These are phyloP conservation scores for Allium cepa DNA, from an alignment of 106 monocot species.

Conservation along the genomic window DNA sequence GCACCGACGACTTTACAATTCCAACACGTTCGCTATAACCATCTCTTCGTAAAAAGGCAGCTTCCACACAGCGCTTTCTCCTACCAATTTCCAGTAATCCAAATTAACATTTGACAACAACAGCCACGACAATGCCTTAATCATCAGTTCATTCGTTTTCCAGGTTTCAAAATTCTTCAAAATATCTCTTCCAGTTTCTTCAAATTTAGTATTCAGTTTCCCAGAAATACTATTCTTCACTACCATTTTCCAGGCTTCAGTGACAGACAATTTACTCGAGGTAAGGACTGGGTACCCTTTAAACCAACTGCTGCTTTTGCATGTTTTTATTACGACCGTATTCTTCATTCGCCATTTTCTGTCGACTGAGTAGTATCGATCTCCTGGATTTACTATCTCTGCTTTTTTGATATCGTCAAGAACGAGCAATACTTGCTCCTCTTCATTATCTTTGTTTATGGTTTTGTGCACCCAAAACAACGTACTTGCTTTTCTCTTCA, in stretches of 20 bases:
- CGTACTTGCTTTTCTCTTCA: neutral
- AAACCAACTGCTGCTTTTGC: neutral
- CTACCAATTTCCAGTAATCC: neutral
- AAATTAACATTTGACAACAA: neutral
- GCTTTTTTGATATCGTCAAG: constrained; percentile 1
- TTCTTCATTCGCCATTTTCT: neutral
- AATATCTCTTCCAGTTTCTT: neutral
- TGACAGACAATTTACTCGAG: neutral
- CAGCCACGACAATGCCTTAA: neutral
- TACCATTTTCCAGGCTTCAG: neutral
- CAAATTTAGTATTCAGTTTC: neutral
- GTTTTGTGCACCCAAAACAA: constrained; percentile 2
- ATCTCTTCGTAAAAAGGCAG: neutral
- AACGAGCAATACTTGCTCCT: neutral
- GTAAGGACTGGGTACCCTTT: no score
- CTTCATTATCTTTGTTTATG: neutral
- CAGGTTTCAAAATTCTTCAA: neutral
- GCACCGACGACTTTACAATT: no score
- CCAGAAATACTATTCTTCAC: neutral
- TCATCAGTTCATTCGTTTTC: neutral
- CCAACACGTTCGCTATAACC: no score
- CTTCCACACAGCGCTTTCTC: neutral
- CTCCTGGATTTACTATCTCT: neutral
- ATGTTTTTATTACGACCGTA: neutral
- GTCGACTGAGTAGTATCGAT: neutral